These are phyloP conservation scores for Botryotinia calthae DNA, from an alignment of 2,329 filamentous ascomycete genomes.

Conservation along the genomic window DNA sequence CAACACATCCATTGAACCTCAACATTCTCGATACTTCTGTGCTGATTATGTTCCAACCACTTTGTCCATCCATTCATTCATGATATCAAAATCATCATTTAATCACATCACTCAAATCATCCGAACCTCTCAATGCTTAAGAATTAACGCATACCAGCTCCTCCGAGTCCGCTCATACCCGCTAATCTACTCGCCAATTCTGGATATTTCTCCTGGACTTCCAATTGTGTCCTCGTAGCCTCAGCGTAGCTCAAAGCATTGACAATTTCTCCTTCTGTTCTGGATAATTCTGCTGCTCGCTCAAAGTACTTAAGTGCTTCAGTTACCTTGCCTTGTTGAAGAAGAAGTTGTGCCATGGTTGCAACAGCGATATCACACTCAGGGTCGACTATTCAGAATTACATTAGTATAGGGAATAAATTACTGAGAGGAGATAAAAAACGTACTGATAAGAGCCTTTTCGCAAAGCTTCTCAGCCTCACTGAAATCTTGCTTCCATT, in stretches of 20 bases:
- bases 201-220: conserved; percentile 85
- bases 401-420: conserved; percentile 18
- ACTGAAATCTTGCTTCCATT: conserved; percentile 95
- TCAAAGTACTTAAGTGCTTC: conserved; percentile 97
- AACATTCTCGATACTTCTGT: background rate
- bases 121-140: background rate
- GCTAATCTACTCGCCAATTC: conserved; percentile 72
- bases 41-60: background rate
- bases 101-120: background rate
- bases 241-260: conserved; percentile 97
- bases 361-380: conserved; percentile 98
- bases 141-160: conserved; percentile 32
- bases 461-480: conserved; percentile 96
- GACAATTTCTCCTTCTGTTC: conserved; percentile 92
- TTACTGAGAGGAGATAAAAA: conserved; percentile 29
- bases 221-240: conserved; percentile 91
- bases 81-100: background rate
- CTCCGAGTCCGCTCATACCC: conserved; percentile 49
- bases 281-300: conserved; percentile 86
- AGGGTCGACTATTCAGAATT: conserved; percentile 69
- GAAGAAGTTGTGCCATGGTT: conserved; percentile 94
- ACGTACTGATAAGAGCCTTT: conserved; percentile 91
- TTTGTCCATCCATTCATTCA: background rate
- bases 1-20: conserved; percentile 13
- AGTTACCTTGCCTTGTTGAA: conserved; percentile 96